Conservation (phyloP, 2,329 filamentous ascomycete species). For the Colletotrichum chrysophilum region DNA sequence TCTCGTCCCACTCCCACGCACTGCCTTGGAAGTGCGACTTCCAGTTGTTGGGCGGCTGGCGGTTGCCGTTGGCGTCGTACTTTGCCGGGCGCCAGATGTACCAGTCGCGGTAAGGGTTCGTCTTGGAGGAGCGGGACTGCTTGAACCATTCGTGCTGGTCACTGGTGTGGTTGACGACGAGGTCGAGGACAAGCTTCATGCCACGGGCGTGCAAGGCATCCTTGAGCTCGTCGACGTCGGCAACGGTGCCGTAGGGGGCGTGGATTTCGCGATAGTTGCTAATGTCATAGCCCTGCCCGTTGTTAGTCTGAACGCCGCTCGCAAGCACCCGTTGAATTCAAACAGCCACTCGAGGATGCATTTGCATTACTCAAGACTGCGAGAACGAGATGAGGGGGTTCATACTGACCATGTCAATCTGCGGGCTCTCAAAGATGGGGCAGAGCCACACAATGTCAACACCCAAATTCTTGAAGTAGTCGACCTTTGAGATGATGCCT, state of each 20-base stretch:
- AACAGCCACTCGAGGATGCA: neutral
- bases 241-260: constrained; percentile 69
- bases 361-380: neutral
- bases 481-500: constrained; percentile 61
- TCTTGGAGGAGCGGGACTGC: constrained; percentile 57
- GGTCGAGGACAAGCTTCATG: constrained; percentile 74
- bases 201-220: constrained; percentile 63
- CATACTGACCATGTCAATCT: constrained; percentile 63
- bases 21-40: constrained; percentile 33
- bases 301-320: neutral
- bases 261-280: constrained; percentile 72
- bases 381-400: neutral
- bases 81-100: constrained; percentile 70
- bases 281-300: constrained; percentile 66
- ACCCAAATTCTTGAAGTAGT: constrained; percentile 60
- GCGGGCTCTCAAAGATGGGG: constrained; percentile 56
- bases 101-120: constrained; percentile 62
- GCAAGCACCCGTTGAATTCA: neutral
- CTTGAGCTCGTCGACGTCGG: constrained; percentile 69
- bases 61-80: constrained; percentile 60
- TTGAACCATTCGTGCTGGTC: constrained; percentile 64
- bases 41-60: constrained; percentile 68
- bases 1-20: constrained; percentile 55
- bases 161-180: constrained; percentile 76
- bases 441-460: constrained; percentile 64